A percentile compares a stretch with the other conserved stretches of the same genome.
phyloP scores from a whole-genome alignment of 1,284 basidiomycete species.

The Cerrena zonata region DNA sequence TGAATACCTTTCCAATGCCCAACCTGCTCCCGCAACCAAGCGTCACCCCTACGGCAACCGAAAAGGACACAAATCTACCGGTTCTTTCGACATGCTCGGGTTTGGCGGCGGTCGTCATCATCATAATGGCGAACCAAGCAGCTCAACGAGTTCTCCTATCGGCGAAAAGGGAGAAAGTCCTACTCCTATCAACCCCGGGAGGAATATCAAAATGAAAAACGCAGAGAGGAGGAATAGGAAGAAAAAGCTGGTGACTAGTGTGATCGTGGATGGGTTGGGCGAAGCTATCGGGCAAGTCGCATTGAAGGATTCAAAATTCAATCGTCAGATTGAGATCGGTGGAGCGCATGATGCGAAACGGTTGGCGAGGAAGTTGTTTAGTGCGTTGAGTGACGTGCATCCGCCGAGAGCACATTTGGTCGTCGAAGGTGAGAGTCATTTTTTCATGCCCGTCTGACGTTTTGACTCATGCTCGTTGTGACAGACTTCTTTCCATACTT shows the following conservation, averaged over 20 bases:
- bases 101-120: slow-evolving; percentile 7
- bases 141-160: slow-evolving; percentile 14
- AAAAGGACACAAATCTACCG: slow-evolving; percentile 27
- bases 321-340: slow-evolving; percentile 48
- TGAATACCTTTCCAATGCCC: slow-evolving; percentile 63
- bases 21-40: slow-evolving; percentile 34
- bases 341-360: slow-evolving; percentile 65
- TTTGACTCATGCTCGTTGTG: neutral
- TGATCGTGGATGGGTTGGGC: slow-evolving; percentile 68
- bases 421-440: slow-evolving; percentile 49
- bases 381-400: slow-evolving; percentile 54
- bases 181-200: slow-evolving; percentile 1
- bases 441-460: neutral
- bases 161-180: slow-evolving; percentile 20
- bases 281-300: slow-evolving; percentile 68
- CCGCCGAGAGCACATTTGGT: slow-evolving; percentile 56
- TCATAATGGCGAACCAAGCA: neutral
- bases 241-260: slow-evolving; percentile 50
- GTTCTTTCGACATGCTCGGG: slow-evolving; percentile 18
- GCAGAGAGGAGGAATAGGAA: slow-evolving; percentile 38
- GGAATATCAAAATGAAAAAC: slow-evolving; percentile 18
- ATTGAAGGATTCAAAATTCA: slow-evolving; percentile 59
- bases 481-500: slow-evolving; percentile 77
- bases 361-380: slow-evolving; percentile 72
- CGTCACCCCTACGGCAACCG: slow-evolving; percentile 22